Percentiles rank a stretch among this genome's conserved stretches.
Evolutionary conservation across 768 basidiomycete genomes (phyloP).

Genomic region (Leccinum subtestaceum): DNA sequence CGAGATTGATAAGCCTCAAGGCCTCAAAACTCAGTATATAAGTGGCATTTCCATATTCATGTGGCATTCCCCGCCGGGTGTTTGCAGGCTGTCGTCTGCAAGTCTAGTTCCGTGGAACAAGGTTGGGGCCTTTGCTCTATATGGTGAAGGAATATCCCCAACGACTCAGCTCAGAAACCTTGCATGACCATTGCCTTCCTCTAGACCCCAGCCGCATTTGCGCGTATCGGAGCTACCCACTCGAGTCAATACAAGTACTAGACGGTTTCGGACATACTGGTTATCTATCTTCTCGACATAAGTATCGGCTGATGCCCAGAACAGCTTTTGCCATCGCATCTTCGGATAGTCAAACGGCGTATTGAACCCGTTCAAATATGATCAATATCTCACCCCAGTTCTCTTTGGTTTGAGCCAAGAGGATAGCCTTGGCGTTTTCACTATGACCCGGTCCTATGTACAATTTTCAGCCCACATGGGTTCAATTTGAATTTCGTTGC

Average conservation of each 20-base stretch:
- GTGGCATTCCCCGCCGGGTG: background rate
- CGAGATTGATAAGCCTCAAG: background rate
- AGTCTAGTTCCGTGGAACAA: constrained; percentile 2
- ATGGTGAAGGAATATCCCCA: constrained; percentile 4
- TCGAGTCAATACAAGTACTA: constrained; percentile 2
- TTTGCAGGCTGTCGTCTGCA: background rate
- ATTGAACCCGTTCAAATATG: background rate
- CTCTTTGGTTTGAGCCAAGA: background rate
- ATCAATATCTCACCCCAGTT: background rate
- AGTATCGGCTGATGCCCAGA: background rate
- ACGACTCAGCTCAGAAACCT: background rate
- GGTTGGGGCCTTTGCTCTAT: background rate
- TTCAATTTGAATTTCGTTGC: constrained; percentile 10
- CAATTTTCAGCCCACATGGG: background rate
- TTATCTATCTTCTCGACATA: constrained; percentile 2
- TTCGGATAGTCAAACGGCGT: constrained; percentile 4
- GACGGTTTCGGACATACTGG: background rate
- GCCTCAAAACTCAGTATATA: background rate
- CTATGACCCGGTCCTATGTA: background rate
- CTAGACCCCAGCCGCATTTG: background rate
- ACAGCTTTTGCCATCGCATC: background rate
- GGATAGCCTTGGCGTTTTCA: background rate
- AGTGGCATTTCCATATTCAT: constrained; percentile 6
- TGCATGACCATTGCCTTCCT: constrained; percentile 4
- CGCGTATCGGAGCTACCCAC: background rate